A percentile compares a stretch with the other conserved stretches of the same genome.
Evolutionary conservation across 805 yeast species (phyloP).

Genomic region (Kodamaea restingae): DNA sequence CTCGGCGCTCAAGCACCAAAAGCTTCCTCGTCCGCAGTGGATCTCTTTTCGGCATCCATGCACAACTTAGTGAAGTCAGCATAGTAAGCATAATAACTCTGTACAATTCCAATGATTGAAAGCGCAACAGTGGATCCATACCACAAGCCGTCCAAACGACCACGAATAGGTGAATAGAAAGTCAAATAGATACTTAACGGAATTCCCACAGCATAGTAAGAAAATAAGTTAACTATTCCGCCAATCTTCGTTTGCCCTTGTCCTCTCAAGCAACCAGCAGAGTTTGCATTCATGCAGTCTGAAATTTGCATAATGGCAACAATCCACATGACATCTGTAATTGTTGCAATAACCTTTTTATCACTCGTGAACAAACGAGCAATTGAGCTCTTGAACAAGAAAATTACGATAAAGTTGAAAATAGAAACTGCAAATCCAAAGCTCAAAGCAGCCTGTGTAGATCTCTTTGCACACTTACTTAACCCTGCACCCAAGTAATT

Average conservation of each 20-base stretch:
- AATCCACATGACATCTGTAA: slow-evolving; percentile 53
- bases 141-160: slow-evolving; percentile 62
- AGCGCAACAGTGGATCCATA: slow-evolving; percentile 49
- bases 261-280: slow-evolving; percentile 75
- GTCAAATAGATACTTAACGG: slow-evolving; percentile 56
- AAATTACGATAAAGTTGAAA: slow-evolving; percentile 30
- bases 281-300: slow-evolving; percentile 66
- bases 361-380: slow-evolving; percentile 56
- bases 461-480: slow-evolving; percentile 29
- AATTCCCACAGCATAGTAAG: slow-evolving; percentile 60
- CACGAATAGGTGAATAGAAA: slow-evolving; percentile 43
- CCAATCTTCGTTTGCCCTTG: slow-evolving; percentile 71
- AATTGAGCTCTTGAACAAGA: slow-evolving; percentile 28
- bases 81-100: slow-evolving; percentile 32
- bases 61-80: slow-evolving; percentile 37
- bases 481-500: slow-evolving; percentile 51
- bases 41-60: slow-evolving; percentile 37
- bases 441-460: slow-evolving; percentile 34
- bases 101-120: slow-evolving; percentile 44
- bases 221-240: slow-evolving; percentile 51
- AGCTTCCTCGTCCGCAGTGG: slow-evolving; percentile 15
- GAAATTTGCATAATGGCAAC: slow-evolving; percentile 67
- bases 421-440: slow-evolving; percentile 35
- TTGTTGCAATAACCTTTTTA: slow-evolving; percentile 48
- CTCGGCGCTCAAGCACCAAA: background rate